phyloP scores from a whole-genome alignment of 2,329 filamentous ascomycete genomes.

The Dendrostoma leiphaemia region DNA sequence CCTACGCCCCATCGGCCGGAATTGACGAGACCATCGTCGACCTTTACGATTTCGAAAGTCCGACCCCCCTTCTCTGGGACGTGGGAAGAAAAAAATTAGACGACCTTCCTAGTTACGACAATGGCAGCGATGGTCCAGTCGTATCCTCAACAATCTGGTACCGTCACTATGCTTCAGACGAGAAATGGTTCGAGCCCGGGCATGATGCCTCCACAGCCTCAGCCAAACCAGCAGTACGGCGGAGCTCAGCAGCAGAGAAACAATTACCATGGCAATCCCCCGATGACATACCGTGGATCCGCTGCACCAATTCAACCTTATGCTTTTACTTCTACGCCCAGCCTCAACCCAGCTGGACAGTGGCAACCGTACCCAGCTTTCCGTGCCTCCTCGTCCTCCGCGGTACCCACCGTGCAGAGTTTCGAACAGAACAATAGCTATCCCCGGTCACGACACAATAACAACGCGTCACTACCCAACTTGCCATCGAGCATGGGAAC shows the following conservation, averaged over 20 bases:
- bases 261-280: slow-evolving; percentile 44
- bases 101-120: slow-evolving; percentile 34
- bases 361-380: slow-evolving; percentile 50
- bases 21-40: neutral
- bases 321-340: slow-evolving; percentile 71
- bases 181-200: slow-evolving; percentile 64
- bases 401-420: slow-evolving; percentile 39
- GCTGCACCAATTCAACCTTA: slow-evolving; percentile 69
- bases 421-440: slow-evolving; percentile 31
- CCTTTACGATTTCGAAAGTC: neutral
- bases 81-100: slow-evolving; percentile 22
- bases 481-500: slow-evolving; percentile 36
- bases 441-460: slow-evolving; percentile 29
- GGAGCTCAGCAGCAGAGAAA: slow-evolving; percentile 44
- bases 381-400: slow-evolving; percentile 46
- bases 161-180: slow-evolving; percentile 73
- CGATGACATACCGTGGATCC: slow-evolving; percentile 53
- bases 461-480: slow-evolving; percentile 39
- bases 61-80: slow-evolving; percentile 18
- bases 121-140: slow-evolving; percentile 87
- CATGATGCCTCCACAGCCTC: slow-evolving; percentile 54
- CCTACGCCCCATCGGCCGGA: neutral
- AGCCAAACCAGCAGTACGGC: slow-evolving; percentile 50
- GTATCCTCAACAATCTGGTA: slow-evolving; percentile 72
- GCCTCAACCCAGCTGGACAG: slow-evolving; percentile 52